Conservation (phyloP, 306 rosid species). For the Quercus parvula region DNA sequence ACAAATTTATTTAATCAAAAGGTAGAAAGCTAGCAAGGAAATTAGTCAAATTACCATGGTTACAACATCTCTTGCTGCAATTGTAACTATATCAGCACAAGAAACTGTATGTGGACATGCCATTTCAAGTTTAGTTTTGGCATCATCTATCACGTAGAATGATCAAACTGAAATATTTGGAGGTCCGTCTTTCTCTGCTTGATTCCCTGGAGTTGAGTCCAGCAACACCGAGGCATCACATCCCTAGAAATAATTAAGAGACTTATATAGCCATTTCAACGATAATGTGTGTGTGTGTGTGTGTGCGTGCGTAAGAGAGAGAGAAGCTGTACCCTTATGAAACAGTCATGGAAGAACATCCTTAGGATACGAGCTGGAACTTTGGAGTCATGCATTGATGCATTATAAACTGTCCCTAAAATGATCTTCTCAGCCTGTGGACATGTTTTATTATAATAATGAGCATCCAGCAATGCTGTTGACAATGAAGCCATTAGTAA, state of each 20-base stretch:
- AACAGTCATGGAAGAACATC: conserved; percentile 83
- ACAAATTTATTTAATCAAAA: background rate
- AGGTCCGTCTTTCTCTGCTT: conserved; percentile 73
- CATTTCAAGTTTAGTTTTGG: conserved; percentile 62
- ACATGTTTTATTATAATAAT: conserved; percentile 50
- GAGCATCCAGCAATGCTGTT: conserved; percentile 37
- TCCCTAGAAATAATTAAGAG: conserved; percentile 36
- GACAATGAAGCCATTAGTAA: conserved; percentile 24
- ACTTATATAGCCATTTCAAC: background rate
- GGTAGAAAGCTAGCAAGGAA: conserved; percentile 9
- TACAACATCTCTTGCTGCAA: conserved; percentile 77
- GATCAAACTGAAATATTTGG: conserved; percentile 55
- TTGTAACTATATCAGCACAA: conserved; percentile 66
- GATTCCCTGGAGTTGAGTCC: conserved; percentile 49
- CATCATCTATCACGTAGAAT: conserved; percentile 63
- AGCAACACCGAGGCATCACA: conserved; percentile 71
- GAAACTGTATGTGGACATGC: conserved; percentile 65
- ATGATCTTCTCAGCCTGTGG: conserved; percentile 60
- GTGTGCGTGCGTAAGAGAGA: background rate
- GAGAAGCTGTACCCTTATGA: conserved; percentile 55
- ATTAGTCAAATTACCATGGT: conserved; percentile 30
- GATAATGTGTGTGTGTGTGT: background rate
- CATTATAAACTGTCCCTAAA: conserved; percentile 46
- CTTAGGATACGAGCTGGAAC: conserved; percentile 69
- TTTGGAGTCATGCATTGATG: conserved; percentile 54